Evolutionary conservation across 495 filamentous ascomycete species (phyloP).

Genomic region (Penicillium cinerascens): DNA sequence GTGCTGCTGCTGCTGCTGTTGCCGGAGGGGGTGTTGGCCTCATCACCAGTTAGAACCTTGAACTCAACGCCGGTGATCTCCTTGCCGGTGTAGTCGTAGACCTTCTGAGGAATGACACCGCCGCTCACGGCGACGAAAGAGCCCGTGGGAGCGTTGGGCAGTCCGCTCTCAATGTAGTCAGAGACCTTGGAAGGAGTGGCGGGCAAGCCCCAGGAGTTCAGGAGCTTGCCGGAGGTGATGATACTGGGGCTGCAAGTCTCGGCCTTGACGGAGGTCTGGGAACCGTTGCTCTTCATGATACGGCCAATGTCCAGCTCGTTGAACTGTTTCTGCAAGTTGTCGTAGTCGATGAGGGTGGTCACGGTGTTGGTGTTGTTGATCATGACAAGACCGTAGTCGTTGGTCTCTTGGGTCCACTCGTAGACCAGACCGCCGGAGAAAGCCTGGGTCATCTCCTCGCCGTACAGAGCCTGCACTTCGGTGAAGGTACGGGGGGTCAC

Average conservation of each 20-base stretch:
- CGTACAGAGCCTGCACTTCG: slow-evolving; percentile 79
- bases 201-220: slow-evolving; percentile 73
- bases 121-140: slow-evolving; percentile 56
- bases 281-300: slow-evolving; percentile 56
- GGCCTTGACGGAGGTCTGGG: slow-evolving; percentile 49
- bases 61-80: slow-evolving; percentile 53
- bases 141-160: slow-evolving; percentile 49
- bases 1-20: slow-evolving; percentile 33
- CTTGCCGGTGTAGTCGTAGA: slow-evolving; percentile 53
- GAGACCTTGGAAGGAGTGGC: slow-evolving; percentile 46
- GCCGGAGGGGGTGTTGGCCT: slow-evolving; percentile 53
- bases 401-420: slow-evolving; percentile 75
- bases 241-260: slow-evolving; percentile 57
- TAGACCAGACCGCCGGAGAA: slow-evolving; percentile 90
- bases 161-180: slow-evolving; percentile 52
- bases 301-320: slow-evolving; percentile 64
- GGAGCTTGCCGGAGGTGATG: slow-evolving; percentile 61
- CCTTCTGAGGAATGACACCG: slow-evolving; percentile 47
- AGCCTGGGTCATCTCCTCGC: slow-evolving; percentile 68
- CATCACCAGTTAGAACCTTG: slow-evolving; percentile 44
- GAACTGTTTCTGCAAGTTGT: slow-evolving; percentile 70
- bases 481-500: slow-evolving; percentile 75
- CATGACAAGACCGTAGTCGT: slow-evolving; percentile 77
- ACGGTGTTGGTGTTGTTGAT: slow-evolving; percentile 63
- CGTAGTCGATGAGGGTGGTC: slow-evolving; percentile 66